Conservation (phyloP, 345 rosid genomes). For the Excoecaria cochinchinensis region DNA sequence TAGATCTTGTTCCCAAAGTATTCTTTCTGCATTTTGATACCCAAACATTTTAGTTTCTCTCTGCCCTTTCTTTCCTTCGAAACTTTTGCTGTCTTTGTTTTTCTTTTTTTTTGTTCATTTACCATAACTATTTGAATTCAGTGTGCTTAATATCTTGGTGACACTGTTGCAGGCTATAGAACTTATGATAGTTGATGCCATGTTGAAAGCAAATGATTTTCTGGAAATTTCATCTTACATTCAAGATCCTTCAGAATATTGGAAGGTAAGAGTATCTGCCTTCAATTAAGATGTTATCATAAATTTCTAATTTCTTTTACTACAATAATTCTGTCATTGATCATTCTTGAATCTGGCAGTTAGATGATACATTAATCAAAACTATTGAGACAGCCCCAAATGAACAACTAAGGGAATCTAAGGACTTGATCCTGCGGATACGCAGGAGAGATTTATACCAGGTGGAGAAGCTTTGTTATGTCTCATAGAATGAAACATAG, state of each 20-base stretch:
- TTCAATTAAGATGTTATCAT: background rate
- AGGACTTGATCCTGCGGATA: slow-evolving; percentile 74
- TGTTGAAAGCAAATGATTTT: slow-evolving; percentile 67
- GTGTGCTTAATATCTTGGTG: slow-evolving; percentile 2
- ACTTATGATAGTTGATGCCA: slow-evolving; percentile 89
- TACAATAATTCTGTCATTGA: slow-evolving; percentile 6
- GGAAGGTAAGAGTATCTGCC: slow-evolving; percentile 62
- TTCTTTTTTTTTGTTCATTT: slow-evolving; percentile 2
- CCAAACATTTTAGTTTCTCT: background rate
- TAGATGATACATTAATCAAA: slow-evolving; percentile 84
- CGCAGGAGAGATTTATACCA: slow-evolving; percentile 85
- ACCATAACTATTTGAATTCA: background rate
- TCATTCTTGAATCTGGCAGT: slow-evolving; percentile 45
- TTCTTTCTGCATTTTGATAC: slow-evolving; percentile 10
- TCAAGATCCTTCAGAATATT: slow-evolving; percentile 75
- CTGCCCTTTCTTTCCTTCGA: background rate
- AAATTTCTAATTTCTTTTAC: slow-evolving; percentile 3
- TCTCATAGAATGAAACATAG: background rate
- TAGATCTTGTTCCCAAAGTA: slow-evolving; percentile 6
- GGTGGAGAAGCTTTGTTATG: slow-evolving; percentile 35
- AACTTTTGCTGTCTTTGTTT: background rate
- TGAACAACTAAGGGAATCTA: slow-evolving; percentile 69
- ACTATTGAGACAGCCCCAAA: slow-evolving; percentile 77
- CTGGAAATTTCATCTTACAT: slow-evolving; percentile 61
- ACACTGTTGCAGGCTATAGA: slow-evolving; percentile 67